Evolutionary conservation across 2,329 filamentous ascomycete species (phyloP), one percentile per base, ranked within the genome.

Genomic region (Pseudogymnoascus sp.): DNA sequence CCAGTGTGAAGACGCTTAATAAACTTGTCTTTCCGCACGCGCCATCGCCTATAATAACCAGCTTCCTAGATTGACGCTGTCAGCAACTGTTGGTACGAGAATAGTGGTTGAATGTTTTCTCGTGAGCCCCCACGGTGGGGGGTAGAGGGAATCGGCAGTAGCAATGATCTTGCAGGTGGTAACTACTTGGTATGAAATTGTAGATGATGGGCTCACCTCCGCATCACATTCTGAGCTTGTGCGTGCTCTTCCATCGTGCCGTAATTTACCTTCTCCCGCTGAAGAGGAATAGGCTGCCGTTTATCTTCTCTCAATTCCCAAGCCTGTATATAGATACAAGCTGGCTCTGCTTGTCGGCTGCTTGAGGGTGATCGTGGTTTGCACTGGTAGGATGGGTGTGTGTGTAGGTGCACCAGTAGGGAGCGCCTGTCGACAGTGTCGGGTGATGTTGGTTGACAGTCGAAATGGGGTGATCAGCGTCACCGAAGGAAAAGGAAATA

Each of bases 21-120:
- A 99, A 80, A 85, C 91, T 96, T 61, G 94, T 99, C 81, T 99
- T 99, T 72, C 94, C 94, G 78, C 94, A 99, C 69, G 94, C 94
- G 80, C 94, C 94, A 73, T 97, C 92, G 65, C 92, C 92, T 71
- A 97, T 96, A 70, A 97, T 97, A 72, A 97, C 92, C 73, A 97
- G 82, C 80, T 97, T 97, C 81, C 92, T 96, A 73, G 16, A 60
- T 1, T 33, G 29, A 12, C 31, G 11, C 16, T 14, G 49, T 55
- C 49, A 55, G 49, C 49, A 55, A 55, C 16, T 19, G 49, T 33
- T n/a, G n/a, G 1, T 7, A n/a, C n/a, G 8, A 19, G 11, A 35
- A 7, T 29, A 6, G 6, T 35, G 6, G 12, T 10, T 14, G 49
- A 6, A 7, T 55, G 49, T 33, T 16, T 12, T 55, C 10, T 16